These are phyloP conservation scores for Globisporangium sylvaticum DNA, from an alignment of 352 stramenopile genomes.

Conservation along the genomic window DNA sequence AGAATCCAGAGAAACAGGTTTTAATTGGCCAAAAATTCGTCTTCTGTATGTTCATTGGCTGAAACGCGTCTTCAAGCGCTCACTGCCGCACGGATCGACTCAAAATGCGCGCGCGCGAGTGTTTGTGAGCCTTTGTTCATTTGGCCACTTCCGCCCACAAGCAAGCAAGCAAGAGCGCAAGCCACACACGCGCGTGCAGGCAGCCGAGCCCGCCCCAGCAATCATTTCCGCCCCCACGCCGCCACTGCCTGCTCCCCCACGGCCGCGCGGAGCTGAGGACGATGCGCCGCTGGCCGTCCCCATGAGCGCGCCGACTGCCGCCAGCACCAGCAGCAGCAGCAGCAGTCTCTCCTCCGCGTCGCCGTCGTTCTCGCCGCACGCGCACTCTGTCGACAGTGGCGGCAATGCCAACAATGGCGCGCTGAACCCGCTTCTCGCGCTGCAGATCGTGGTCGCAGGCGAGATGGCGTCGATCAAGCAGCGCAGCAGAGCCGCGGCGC, in stretches of 20 bases:
- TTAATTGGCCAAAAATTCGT: neutral
- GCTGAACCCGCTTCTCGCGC: slow-evolving; percentile 39
- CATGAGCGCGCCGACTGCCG: neutral
- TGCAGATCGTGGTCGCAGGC: slow-evolving; percentile 41
- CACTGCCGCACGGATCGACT: neutral
- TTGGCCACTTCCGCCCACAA: slow-evolving; percentile 1
- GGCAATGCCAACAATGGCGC: neutral
- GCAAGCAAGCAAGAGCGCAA: slow-evolving; percentile 2
- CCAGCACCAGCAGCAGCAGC: neutral
- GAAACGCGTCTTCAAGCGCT: neutral
- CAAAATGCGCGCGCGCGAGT: neutral
- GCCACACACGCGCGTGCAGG: slow-evolving; percentile 1
- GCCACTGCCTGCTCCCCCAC: slow-evolving; percentile 9
- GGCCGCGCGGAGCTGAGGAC: slow-evolving; percentile 16
- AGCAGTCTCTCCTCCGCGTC: slow-evolving; percentile 16
- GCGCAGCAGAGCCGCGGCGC: slow-evolving; percentile 38
- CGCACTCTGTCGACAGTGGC: neutral
- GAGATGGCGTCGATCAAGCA: slow-evolving; percentile 36
- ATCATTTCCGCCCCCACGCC: slow-evolving; percentile 10
- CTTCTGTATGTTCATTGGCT: neutral
- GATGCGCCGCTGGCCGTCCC: slow-evolving; percentile 9
- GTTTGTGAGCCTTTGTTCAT: neutral
- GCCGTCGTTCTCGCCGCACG: slow-evolving; percentile 12
- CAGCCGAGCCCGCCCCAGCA: slow-evolving; percentile 5
- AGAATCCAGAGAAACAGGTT: neutral